Conservation (phyloP, 768 basidiomycete genomes). For the Leucosporidium scottii region DNA sequence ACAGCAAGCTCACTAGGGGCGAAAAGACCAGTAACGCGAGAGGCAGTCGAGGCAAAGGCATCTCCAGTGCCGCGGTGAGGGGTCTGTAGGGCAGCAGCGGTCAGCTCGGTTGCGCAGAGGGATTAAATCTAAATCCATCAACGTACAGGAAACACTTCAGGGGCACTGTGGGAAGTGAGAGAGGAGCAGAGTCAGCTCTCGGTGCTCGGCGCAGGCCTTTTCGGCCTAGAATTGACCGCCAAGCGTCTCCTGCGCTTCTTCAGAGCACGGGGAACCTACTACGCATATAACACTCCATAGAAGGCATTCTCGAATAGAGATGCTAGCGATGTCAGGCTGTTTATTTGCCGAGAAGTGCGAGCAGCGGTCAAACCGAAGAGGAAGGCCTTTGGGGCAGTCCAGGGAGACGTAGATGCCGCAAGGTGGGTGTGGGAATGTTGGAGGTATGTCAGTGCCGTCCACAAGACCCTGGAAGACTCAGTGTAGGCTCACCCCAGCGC, state of each 20-base stretch:
- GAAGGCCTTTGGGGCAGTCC: background rate
- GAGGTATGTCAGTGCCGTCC: background rate
- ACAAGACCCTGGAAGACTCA: background rate
- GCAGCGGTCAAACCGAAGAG: conserved; percentile 1
- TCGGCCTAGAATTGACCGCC: too few species aligned
- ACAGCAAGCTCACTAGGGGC: background rate
- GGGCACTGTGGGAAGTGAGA: too few species aligned
- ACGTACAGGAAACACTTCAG: too few species aligned
- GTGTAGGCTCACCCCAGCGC: background rate
- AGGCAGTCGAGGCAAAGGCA: background rate
- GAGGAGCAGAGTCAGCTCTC: too few species aligned
- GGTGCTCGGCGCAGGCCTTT: too few species aligned
- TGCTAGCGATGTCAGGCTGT: background rate
- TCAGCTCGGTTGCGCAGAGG: too few species aligned
- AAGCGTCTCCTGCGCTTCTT: too few species aligned
- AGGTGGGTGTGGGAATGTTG: background rate
- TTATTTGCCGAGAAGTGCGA: background rate
- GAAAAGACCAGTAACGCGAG: background rate
- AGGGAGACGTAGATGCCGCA: background rate
- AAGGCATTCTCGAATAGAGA: background rate
- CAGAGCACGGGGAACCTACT: too few species aligned
- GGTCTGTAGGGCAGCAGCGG: background rate
- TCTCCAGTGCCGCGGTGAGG: conserved; percentile 2
- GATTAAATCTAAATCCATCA: too few species aligned
- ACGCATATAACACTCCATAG: too few species aligned